phyloP scores from a whole-genome alignment of 2,329 filamentous ascomycete genomes.

The Aspergillus thermomutatus region DNA sequence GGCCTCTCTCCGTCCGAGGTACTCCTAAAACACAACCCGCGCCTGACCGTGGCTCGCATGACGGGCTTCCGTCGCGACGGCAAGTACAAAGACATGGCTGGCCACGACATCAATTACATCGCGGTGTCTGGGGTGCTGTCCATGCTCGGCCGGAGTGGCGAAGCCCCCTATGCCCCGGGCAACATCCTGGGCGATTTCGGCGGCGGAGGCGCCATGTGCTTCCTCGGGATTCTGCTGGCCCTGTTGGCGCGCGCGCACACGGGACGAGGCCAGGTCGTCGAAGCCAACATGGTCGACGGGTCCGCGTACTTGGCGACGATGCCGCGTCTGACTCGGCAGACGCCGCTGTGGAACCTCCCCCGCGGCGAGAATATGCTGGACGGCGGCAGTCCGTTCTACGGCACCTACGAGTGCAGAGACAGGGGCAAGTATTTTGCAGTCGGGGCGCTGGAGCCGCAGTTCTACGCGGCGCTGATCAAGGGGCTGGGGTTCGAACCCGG shows the following conservation, averaged over 20 bases:
- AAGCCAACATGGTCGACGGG: constrained; percentile 97
- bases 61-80: constrained; percentile 88
- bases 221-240: constrained; percentile 78
- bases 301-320: constrained; percentile 74
- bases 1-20: constrained; percentile 68
- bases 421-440: constrained; percentile 72
- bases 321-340: constrained; percentile 65
- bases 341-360: constrained; percentile 57
- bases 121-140: constrained; percentile 77
- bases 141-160: constrained; percentile 67
- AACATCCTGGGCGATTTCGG: constrained; percentile 92
- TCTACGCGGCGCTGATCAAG: constrained; percentile 66
- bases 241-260: constrained; percentile 62
- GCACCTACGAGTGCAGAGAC: constrained; percentile 81
- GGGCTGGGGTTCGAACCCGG: constrained; percentile 59
- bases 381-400: constrained; percentile 82
- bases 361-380: constrained; percentile 78
- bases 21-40: constrained; percentile 65
- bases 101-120: constrained; percentile 96
- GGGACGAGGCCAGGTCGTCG: constrained; percentile 80
- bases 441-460: constrained; percentile 86
- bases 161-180: constrained; percentile 72
- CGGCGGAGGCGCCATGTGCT: constrained; percentile 78
- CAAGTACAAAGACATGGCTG: constrained; percentile 81
- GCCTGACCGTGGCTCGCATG: constrained; percentile 78